Evolutionary conservation across 2,329 filamentous ascomycete species (phyloP).

Genomic region (Pseudogymnoascus pannorum): DNA sequence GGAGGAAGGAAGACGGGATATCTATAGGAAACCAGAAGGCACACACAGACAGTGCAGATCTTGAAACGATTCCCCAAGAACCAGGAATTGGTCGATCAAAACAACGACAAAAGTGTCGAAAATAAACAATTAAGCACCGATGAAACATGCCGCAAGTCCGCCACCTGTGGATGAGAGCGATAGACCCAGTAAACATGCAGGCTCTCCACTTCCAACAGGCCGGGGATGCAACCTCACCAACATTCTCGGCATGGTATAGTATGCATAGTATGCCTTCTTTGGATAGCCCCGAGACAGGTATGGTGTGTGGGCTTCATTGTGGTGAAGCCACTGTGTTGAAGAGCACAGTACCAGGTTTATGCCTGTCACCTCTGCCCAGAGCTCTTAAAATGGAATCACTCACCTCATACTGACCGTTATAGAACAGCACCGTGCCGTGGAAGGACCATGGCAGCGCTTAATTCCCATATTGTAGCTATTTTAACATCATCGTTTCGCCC

Average conservation of each 20-base stretch:
- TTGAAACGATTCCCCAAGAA: conserved; percentile 4
- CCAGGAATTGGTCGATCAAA: background rate
- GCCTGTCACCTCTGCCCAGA: background rate
- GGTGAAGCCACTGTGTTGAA: background rate
- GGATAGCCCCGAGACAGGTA: background rate
- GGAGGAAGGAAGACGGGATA: background rate
- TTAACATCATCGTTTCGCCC: background rate
- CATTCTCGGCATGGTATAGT: background rate
- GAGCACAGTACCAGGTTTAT: background rate
- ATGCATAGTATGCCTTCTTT: background rate
- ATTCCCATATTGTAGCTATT: background rate
- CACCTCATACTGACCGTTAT: background rate
- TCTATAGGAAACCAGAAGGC: background rate
- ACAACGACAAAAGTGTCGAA: background rate
- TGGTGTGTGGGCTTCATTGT: background rate
- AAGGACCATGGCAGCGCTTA: background rate
- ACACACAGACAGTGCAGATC: background rate
- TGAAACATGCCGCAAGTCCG: background rate
- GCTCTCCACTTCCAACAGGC: background rate
- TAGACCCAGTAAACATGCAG: background rate
- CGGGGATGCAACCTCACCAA: conserved; percentile 2
- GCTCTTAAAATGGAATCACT: conserved; percentile 4
- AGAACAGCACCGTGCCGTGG: background rate
- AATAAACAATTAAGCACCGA: conserved; percentile 6
- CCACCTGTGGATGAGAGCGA: background rate